A percentile compares a stretch with the other conserved stretches of the same genome.
These are phyloP conservation scores for Leccinum aurantiacum DNA, from an alignment of 768 basidiomycete species.

Conservation along the genomic window DNA sequence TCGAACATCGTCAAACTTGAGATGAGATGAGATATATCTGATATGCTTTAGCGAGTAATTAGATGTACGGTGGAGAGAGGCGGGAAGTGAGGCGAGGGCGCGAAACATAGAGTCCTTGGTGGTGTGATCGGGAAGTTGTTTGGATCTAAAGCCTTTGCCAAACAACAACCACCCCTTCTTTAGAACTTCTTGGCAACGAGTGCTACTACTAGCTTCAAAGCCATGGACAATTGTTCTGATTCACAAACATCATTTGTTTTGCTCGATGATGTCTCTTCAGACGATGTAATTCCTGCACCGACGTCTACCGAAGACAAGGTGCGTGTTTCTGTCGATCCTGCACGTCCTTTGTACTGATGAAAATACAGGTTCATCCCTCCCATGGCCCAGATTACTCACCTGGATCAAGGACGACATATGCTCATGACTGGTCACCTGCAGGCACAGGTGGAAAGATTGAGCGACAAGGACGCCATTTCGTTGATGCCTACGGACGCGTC, in stretches of 20 bases:
- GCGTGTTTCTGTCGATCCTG: neutral
- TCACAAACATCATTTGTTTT: slow-evolving; percentile 52
- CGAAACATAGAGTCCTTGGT: slow-evolving; percentile 9
- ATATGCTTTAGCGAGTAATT: neutral
- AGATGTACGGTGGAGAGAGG: neutral
- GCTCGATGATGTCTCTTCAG: slow-evolving; percentile 30
- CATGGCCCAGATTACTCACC: slow-evolving; percentile 41
- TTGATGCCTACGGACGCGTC: slow-evolving; percentile 78
- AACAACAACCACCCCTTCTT: slow-evolving; percentile 22
- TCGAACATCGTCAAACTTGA: slow-evolving; percentile 12
- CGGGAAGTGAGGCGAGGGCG: neutral
- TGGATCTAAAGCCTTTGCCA: slow-evolving; percentile 32
- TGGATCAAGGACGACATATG: slow-evolving; percentile 52
- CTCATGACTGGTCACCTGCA: slow-evolving; percentile 68
- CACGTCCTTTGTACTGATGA: neutral
- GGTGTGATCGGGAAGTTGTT: slow-evolving; percentile 21
- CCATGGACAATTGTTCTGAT: slow-evolving; percentile 31
- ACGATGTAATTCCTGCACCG: neutral
- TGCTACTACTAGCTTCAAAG: neutral
- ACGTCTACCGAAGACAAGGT: slow-evolving; percentile 7
- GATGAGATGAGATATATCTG: slow-evolving; percentile 9
- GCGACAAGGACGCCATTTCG: slow-evolving; percentile 74
- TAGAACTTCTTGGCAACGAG: neutral
- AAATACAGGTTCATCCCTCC: slow-evolving; percentile 47
- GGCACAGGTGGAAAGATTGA: slow-evolving; percentile 57